phyloP scores from a whole-genome alignment of 2,329 filamentous ascomycete genomes.

The Calonectria honghensis region DNA sequence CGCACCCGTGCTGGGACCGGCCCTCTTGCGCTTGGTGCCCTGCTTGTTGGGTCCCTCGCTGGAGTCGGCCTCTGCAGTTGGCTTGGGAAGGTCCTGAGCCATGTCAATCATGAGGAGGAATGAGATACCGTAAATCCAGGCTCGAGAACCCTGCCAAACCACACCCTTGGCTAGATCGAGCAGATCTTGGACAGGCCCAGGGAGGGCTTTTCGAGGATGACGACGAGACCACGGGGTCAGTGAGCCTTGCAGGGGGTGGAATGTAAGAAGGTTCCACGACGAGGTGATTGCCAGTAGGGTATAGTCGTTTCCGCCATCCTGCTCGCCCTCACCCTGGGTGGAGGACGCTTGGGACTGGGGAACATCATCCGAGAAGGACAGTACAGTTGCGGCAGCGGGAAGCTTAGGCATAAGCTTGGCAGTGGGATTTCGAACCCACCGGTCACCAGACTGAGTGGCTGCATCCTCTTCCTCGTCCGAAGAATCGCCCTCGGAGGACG shows the following conservation, averaged over 20 bases:
- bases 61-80: conserved; percentile 57
- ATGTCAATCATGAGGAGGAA: conserved; percentile 97
- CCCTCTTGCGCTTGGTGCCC: conserved; percentile 74
- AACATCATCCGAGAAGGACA: conserved; percentile 79
- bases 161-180: conserved; percentile 89
- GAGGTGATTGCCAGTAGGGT: conserved; percentile 72
- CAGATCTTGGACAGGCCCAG: conserved; percentile 82
- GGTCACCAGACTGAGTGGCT: conserved; percentile 64
- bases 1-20: conserved; percentile 69
- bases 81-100: conserved; percentile 77
- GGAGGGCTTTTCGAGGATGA: conserved; percentile 86
- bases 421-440: conserved; percentile 85
- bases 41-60: conserved; percentile 51
- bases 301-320: conserved; percentile 65
- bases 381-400: conserved; percentile 76
- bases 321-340: conserved; percentile 52
- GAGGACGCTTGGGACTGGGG: conserved; percentile 56
- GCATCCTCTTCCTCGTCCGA: conserved; percentile 68
- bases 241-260: conserved; percentile 85
- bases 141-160: conserved; percentile 85
- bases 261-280: conserved; percentile 81
- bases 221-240: conserved; percentile 90
- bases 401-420: conserved; percentile 82
- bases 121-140: conserved; percentile 91
- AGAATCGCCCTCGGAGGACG: conserved; percentile 62